Percentiles rank a stretch among this genome's conserved stretches.
phyloP scores from a whole-genome alignment of 2,329 filamentous ascomycete species.

The Aspergillus fumigatiaffinis region DNA sequence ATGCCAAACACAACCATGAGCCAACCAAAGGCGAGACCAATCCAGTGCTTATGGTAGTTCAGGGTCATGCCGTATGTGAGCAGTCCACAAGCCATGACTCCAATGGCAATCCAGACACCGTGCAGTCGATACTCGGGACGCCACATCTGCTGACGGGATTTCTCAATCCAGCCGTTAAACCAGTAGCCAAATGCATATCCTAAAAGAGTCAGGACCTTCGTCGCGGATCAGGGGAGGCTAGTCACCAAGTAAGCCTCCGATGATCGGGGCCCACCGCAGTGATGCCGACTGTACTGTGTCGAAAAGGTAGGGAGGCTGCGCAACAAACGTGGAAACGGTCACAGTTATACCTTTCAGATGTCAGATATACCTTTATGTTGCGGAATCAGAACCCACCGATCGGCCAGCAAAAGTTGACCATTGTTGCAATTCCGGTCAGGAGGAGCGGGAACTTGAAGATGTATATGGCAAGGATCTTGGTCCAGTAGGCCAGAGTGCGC shows the following conservation, averaged over 20 bases:
- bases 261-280: conserved; percentile 34
- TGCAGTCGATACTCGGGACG: conserved; percentile 33
- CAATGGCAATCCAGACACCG: conserved; percentile 32
- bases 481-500: conserved; percentile 22
- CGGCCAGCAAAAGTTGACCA: conserved; percentile 38
- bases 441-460: conserved; percentile 31
- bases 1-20: conserved; percentile 35
- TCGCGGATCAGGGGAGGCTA: background rate
- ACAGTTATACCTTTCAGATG: conserved; percentile 28
- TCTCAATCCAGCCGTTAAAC: conserved; percentile 34
- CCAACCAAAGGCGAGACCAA: conserved; percentile 37
- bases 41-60: conserved; percentile 32
- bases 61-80: conserved; percentile 34
- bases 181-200: conserved; percentile 33
- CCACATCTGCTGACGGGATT: conserved; percentile 21
- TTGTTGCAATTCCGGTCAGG: conserved; percentile 28
- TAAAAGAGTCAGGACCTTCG: conserved; percentile 1
- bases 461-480: conserved; percentile 19
- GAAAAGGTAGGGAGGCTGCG: conserved; percentile 34
- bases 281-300: conserved; percentile 33
- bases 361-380: background rate
- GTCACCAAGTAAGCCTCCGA: conserved; percentile 30
- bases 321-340: conserved; percentile 31
- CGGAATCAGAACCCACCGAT: conserved; percentile 23
- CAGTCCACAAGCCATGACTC: conserved; percentile 28